Conservation (phyloP, 345 rosid genomes). For the Limnanthes douglasii region DNA sequence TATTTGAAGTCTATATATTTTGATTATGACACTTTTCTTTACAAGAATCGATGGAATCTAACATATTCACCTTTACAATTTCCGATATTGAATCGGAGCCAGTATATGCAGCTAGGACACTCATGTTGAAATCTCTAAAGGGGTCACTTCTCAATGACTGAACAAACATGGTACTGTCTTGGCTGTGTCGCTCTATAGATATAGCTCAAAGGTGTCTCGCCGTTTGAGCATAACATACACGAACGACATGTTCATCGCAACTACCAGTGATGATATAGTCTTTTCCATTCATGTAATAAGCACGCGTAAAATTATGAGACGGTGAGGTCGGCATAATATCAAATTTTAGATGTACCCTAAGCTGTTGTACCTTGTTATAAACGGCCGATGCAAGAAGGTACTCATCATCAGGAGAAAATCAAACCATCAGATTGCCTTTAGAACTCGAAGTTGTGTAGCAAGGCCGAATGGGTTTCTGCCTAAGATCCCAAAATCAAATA, state of each 20-base stretch:
- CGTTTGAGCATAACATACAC: constrained; percentile 91
- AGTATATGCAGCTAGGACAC: constrained; percentile 66
- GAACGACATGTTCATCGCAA: constrained; percentile 78
- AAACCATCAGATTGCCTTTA: constrained; percentile 92
- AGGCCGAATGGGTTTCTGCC: constrained; percentile 61
- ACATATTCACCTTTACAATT: constrained; percentile 92
- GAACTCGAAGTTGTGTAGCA: constrained; percentile 75
- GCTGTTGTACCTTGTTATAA: constrained; percentile 92
- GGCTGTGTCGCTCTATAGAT: constrained; percentile 55
- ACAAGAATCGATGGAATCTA: too few relatives aligned
- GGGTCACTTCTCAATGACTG: constrained; percentile 95
- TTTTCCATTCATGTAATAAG: constrained; percentile 89
- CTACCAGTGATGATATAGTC: constrained; percentile 90
- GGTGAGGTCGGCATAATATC: constrained; percentile 64
- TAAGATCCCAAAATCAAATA: constrained; percentile 86
- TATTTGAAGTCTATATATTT: too few relatives aligned
- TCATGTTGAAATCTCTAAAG: constrained; percentile 82
- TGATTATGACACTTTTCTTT: too few relatives aligned
- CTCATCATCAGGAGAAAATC: constrained; percentile 97
- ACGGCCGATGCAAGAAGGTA: constrained; percentile 92
- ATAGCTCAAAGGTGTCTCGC: constrained; percentile 91
- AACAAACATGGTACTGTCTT: constrained; percentile 63
- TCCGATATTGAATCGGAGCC: constrained; percentile 71
- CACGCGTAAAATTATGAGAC: constrained; percentile 78
- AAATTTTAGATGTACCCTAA: constrained; percentile 62